A percentile compares a stretch with the other conserved stretches of the same genome.
These are phyloP conservation scores for Lithocarpus polystachyus DNA, from an alignment of 306 rosid genomes.

Conservation along the genomic window DNA sequence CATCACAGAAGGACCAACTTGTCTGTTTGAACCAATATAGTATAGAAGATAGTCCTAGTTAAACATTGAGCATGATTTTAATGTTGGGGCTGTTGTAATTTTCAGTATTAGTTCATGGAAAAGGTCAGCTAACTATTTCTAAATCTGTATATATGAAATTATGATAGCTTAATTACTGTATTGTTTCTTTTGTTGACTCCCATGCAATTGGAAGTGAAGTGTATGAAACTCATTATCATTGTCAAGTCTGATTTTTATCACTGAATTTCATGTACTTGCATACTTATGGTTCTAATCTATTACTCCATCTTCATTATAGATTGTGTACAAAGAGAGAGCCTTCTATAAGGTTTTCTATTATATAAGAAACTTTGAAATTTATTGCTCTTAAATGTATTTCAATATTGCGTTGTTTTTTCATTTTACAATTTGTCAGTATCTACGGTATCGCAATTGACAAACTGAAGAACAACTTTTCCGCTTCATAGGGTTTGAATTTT, in stretches of 20 bases:
- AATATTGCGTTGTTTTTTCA: no score
- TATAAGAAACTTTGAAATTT: no score
- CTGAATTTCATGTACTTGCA: no score
- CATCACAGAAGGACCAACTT: no score
- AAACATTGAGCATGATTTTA: no score
- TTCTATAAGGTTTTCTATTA: neutral
- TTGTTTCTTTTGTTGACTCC: neutral
- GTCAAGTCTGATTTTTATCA: neutral
- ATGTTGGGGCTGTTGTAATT: no score
- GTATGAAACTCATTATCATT: neutral
- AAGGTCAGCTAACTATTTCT: conserved; percentile 42
- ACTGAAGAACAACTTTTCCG: neutral
- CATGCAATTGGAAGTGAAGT: neutral
- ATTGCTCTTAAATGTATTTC: no score
- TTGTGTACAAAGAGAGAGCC: neutral
- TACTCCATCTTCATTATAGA: neutral
- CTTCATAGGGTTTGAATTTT: neutral
- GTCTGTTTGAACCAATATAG: no score
- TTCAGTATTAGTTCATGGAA: no score
- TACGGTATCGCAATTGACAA: neutral
- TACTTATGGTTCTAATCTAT: neutral
- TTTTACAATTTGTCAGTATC: no score
- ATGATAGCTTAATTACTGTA: neutral
- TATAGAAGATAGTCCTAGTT: no score
- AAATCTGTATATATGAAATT: neutral